These are phyloP conservation scores for Agrostemma githago DNA, from an alignment of 148 eudicot genomes.

Conservation along the genomic window DNA sequence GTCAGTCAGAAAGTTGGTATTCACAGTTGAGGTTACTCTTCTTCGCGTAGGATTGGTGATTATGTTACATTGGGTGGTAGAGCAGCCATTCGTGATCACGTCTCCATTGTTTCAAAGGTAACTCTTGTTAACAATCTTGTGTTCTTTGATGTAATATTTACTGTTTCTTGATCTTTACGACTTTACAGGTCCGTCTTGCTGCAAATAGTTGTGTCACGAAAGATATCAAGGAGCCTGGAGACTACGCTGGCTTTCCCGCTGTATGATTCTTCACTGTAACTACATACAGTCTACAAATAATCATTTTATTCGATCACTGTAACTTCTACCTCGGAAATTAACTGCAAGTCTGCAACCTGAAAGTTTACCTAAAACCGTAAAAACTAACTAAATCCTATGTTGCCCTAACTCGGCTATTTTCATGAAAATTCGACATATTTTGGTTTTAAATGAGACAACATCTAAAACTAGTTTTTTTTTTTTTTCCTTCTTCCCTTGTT, in stretches of 20 bases:
- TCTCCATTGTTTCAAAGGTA: conserved; percentile 72
- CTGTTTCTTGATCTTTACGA: conserved; percentile 34
- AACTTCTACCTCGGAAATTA: too few species aligned
- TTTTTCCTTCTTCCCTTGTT: not conserved
- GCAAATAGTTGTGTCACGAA: conserved; percentile 87
- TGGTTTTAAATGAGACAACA: not conserved
- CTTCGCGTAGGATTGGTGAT: conserved; percentile 69
- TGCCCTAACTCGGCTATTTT: too few species aligned
- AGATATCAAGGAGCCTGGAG: conserved; percentile 73
- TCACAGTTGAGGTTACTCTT: conserved; percentile 10
- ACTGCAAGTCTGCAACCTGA: too few species aligned
- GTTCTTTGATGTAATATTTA: not conserved
- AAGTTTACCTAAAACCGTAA: too few species aligned
- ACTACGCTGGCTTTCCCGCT: conserved; percentile 97
- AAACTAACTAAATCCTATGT: too few species aligned
- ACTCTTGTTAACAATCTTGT: not conserved
- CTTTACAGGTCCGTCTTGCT: conserved; percentile 72
- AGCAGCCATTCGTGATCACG: conserved; percentile 83
- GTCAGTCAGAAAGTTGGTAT: not conserved
- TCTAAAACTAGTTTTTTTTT: not conserved
- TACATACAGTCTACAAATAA: too few species aligned
- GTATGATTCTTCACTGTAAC: conserved; percentile 35
- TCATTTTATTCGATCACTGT: too few species aligned
- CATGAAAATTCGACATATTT: not conserved
- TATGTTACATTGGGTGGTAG: conserved; percentile 81